Conservation (phyloP, 495 filamentous ascomycete species). For the Aspergillus kassunensis region DNA sequence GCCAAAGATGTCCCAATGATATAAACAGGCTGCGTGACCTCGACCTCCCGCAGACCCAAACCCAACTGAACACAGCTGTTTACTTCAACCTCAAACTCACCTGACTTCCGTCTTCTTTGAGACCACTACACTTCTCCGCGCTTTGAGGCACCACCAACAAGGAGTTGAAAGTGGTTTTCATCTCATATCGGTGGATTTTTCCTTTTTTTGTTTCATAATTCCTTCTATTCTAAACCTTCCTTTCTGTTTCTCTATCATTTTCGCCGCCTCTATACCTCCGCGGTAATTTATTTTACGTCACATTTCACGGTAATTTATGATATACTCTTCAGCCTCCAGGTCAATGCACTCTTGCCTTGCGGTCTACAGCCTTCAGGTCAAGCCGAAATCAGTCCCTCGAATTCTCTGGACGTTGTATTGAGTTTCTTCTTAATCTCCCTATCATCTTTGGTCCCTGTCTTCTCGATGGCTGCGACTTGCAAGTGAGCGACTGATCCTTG, state of each 20-base stretch:
- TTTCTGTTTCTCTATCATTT: not conserved
- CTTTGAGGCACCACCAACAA: not conserved
- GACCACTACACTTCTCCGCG: not conserved
- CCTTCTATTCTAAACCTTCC: not conserved
- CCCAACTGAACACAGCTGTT: slow-evolving; percentile 16
- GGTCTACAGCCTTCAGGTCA: slow-evolving; percentile 3
- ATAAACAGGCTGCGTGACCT: slow-evolving; percentile 52
- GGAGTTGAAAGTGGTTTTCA: not conserved
- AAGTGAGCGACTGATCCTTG: slow-evolving; percentile 18
- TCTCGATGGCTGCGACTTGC: slow-evolving; percentile 22
- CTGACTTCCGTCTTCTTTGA: not conserved
- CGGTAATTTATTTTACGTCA: slow-evolving; percentile 3
- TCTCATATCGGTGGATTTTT: slow-evolving; percentile 2
- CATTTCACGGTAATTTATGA: slow-evolving; percentile 2
- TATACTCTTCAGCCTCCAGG: slow-evolving; percentile 5
- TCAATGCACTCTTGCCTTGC: slow-evolving; percentile 1
- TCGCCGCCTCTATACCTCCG: not conserved
- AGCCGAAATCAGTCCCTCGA: slow-evolving; percentile 3
- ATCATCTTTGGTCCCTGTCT: not conserved
- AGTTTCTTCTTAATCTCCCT: not conserved
- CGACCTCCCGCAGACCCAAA: slow-evolving; percentile 24
- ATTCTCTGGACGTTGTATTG: slow-evolving; percentile 8
- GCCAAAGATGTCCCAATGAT: slow-evolving; percentile 45
- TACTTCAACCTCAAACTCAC: slow-evolving; percentile 16
- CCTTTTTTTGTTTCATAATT: not conserved